Evolutionary conservation across 169 alveolate species (phyloP).

Genomic region (Babesia caballi): DNA sequence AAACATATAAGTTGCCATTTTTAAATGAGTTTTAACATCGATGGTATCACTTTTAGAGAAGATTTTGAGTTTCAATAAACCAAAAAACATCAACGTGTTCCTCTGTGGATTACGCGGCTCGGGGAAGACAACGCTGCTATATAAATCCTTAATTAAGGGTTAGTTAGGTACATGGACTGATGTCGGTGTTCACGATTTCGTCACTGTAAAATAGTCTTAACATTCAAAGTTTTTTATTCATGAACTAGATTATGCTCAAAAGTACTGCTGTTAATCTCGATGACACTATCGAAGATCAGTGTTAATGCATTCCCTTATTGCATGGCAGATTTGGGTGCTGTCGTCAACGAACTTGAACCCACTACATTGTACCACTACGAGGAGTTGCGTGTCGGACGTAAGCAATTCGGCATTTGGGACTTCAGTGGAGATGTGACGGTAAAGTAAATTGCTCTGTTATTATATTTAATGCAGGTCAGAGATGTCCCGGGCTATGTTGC

Average conservation of each 20-base stretch:
- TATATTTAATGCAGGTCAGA: slow-evolving; percentile 10
- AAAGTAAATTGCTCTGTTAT: not conserved
- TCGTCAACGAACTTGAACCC: slow-evolving; percentile 35
- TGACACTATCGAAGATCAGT: not conserved
- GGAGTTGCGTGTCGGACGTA: slow-evolving; percentile 24
- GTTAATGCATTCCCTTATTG: not conserved
- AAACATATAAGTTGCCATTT: too few relatives aligned
- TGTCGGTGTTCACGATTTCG: not conserved
- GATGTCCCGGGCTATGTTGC: slow-evolving; percentile 41
- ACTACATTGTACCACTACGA: slow-evolving; percentile 60
- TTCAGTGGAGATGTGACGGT: slow-evolving; percentile 59
- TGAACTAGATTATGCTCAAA: too few relatives aligned
- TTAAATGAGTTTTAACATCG: too few relatives aligned
- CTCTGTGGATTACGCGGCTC: slow-evolving; percentile 61
- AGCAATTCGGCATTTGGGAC: slow-evolving; percentile 58
- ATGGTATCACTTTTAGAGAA: slow-evolving; percentile 17
- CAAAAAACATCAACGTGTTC: slow-evolving; percentile 34
- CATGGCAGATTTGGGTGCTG: slow-evolving; percentile 37
- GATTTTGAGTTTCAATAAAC: slow-evolving; percentile 7
- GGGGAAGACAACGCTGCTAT: slow-evolving; percentile 61
- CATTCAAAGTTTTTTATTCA: too few relatives aligned
- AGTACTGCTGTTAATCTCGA: too few relatives aligned
- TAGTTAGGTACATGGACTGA: not conserved
- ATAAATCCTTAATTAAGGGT: slow-evolving; percentile 53
- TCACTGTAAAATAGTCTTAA: too few relatives aligned